Conservation (phyloP, 140 eudicot genomes). For the Anethum foeniculum region DNA sequence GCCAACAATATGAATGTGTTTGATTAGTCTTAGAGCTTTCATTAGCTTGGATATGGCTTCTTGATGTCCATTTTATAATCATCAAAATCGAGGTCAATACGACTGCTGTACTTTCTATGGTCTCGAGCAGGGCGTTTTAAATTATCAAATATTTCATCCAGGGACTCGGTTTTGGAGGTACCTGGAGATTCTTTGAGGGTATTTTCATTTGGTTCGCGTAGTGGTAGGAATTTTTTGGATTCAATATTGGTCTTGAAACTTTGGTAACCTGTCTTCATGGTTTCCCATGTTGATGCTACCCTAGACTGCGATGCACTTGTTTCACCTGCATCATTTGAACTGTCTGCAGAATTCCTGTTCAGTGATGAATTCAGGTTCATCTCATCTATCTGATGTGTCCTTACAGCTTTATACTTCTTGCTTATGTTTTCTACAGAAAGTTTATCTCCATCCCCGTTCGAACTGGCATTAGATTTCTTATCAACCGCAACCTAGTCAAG, state of each 20-base stretch:
- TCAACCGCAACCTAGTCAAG: slow-evolving; percentile 27
- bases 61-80: slow-evolving; percentile 19
- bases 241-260: slow-evolving; percentile 50
- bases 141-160: slow-evolving; percentile 75
- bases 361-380: slow-evolving; percentile 17
- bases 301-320: slow-evolving; percentile 29
- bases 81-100: slow-evolving; percentile 29
- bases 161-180: slow-evolving; percentile 54
- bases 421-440: slow-evolving; percentile 23
- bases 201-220: slow-evolving; percentile 50
- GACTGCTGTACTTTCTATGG: slow-evolving; percentile 14
- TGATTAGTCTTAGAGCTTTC: neutral
- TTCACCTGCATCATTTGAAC: slow-evolving; percentile 14
- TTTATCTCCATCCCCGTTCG: slow-evolving; percentile 26
- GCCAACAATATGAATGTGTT: neutral
- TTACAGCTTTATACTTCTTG: slow-evolving; percentile 42
- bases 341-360: slow-evolving; percentile 6
- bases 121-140: slow-evolving; percentile 43
- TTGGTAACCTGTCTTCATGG: slow-evolving; percentile 56
- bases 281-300: slow-evolving; percentile 59
- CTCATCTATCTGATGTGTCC: slow-evolving; percentile 26
- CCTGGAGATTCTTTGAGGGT: slow-evolving; percentile 19
- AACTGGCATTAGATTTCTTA: slow-evolving; percentile 21
- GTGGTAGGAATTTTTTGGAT: slow-evolving; percentile 50
- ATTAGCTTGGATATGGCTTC: slow-evolving; percentile 24